phyloP scores from a whole-genome alignment of 2,329 filamentous ascomycete species.

The Colletotrichum sp. region DNA sequence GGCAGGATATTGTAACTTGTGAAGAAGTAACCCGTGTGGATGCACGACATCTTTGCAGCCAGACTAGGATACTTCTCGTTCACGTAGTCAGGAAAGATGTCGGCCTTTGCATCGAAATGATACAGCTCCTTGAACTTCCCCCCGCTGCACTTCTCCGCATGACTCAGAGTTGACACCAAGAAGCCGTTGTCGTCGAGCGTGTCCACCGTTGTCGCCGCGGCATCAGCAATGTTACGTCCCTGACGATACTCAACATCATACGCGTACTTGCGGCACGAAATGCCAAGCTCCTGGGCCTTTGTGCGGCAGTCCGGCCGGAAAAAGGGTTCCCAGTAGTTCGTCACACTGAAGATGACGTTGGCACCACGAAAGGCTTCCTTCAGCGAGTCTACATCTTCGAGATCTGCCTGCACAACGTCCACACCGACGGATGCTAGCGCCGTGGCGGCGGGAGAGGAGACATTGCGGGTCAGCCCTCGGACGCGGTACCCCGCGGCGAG shows the following conservation, averaged over 20 bases:
- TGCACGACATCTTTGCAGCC: constrained; percentile 54
- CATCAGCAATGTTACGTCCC: constrained; percentile 61
- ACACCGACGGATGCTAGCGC: constrained; percentile 44
- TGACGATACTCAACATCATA: constrained; percentile 55
- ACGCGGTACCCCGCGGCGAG: constrained; percentile 46
- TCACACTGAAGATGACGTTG: constrained; percentile 58
- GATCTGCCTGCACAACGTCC: constrained; percentile 41
- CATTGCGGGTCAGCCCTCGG: constrained; percentile 52
- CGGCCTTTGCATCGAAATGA: constrained; percentile 59
- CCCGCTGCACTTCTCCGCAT: constrained; percentile 49
- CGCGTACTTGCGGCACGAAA: constrained; percentile 47
- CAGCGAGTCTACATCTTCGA: constrained; percentile 45
- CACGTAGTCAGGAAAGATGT: constrained; percentile 53
- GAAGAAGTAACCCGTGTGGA: constrained; percentile 55
- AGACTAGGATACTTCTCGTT: constrained; percentile 45
- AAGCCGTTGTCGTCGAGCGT: constrained; percentile 53
- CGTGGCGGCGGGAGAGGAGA: constrained; percentile 42
- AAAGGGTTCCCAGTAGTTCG: constrained; percentile 61
- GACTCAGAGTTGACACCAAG: constrained; percentile 55
- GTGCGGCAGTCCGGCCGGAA: constrained; percentile 46
- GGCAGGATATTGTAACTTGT: constrained; percentile 53
- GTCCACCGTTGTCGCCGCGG: constrained; percentile 46
- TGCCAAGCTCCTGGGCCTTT: constrained; percentile 39
- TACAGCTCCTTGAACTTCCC: constrained; percentile 54
- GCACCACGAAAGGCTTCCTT: constrained; percentile 47